phyloP scores from a whole-genome alignment of 2,329 filamentous ascomycete genomes.

The Beauveria caledonica region DNA sequence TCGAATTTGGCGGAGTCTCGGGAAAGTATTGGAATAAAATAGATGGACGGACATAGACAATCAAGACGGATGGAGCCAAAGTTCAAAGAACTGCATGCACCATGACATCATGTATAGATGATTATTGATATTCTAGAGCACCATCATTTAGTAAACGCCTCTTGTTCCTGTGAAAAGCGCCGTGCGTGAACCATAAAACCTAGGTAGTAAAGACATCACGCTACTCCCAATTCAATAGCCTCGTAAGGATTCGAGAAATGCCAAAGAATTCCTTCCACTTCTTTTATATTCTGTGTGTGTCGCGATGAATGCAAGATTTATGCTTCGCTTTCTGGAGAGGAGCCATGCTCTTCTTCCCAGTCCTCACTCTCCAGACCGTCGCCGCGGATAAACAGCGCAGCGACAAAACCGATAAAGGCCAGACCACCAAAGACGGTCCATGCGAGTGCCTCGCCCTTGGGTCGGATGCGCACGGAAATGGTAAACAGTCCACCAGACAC shows the following conservation, averaged over 20 bases:
- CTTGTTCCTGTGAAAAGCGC: not conserved
- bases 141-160: not conserved
- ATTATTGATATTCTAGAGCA: not conserved
- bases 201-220: not conserved
- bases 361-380: slow-evolving; percentile 52
- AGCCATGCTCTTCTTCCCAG: slow-evolving; percentile 24
- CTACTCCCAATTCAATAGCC: not conserved
- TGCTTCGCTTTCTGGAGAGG: not conserved
- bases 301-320: not conserved
- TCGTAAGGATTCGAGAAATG: not conserved
- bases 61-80: not conserved
- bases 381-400: slow-evolving; percentile 71
- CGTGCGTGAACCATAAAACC: not conserved
- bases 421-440: slow-evolving; percentile 86
- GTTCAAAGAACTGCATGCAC: not conserved
- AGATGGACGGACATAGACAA: not conserved
- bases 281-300: not conserved
- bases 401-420: slow-evolving; percentile 68
- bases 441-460: slow-evolving; percentile 75
- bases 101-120: not conserved
- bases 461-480: slow-evolving; percentile 60
- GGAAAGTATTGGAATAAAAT: not conserved
- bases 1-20: not conserved
- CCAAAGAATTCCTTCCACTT: not conserved
- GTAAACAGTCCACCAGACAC: slow-evolving; percentile 82